Percentiles rank a stretch among this genome's conserved stretches.
These are phyloP conservation scores for Ophiostoma piceae DNA, from an alignment of 2,329 filamentous ascomycete genomes.

Conservation along the genomic window DNA sequence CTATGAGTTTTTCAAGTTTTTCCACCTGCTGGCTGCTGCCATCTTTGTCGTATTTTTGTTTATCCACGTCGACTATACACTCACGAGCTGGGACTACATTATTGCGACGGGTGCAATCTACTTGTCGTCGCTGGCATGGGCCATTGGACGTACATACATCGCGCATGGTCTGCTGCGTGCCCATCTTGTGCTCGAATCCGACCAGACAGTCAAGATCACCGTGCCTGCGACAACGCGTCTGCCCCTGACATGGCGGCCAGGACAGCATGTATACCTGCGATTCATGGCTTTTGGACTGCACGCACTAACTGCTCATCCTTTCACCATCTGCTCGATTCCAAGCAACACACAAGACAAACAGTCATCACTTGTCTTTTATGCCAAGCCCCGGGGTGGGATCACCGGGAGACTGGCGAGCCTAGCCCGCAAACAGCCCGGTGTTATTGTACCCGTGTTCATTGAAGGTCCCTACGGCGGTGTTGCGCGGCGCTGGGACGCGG, in stretches of 20 bases:
- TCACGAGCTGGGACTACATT: slow-evolving; percentile 58
- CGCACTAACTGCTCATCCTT: not conserved
- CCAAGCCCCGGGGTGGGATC: not conserved
- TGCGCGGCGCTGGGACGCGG: slow-evolving; percentile 34
- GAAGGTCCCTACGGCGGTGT: slow-evolving; percentile 28
- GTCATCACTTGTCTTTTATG: not conserved
- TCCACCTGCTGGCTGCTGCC: slow-evolving; percentile 48
- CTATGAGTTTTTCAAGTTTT: slow-evolving; percentile 59
- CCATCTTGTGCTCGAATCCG: not conserved
- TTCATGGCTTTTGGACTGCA: not conserved
- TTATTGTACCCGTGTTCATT: not conserved
- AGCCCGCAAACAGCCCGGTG: not conserved
- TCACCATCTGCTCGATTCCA: not conserved
- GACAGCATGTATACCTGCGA: not conserved
- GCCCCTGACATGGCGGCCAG: not conserved
- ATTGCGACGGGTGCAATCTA: slow-evolving; percentile 52
- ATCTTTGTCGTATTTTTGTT: slow-evolving; percentile 57
- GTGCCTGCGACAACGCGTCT: not conserved
- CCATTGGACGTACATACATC: slow-evolving; percentile 1
- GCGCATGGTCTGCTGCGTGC: not conserved
- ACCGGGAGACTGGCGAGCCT: not conserved
- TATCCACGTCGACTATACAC: slow-evolving; percentile 52
- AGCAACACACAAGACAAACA: not conserved
- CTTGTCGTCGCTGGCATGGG: slow-evolving; percentile 33
- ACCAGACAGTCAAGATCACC: slow-evolving; percentile 3